Evolutionary conservation across 1,139 yeast species (phyloP).

Genomic region (Scheffersomyces quercinus): DNA sequence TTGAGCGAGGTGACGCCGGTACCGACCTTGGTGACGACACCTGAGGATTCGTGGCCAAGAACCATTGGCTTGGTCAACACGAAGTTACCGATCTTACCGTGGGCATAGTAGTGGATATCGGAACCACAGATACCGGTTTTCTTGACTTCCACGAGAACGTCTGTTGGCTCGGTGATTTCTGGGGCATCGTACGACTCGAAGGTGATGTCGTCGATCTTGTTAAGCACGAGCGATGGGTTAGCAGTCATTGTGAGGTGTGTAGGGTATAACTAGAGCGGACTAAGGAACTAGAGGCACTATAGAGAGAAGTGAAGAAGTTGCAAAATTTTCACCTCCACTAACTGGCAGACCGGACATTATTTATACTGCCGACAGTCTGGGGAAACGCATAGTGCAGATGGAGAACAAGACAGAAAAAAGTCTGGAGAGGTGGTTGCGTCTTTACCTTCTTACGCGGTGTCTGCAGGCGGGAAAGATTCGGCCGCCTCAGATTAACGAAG

Average conservation of each 20-base stretch:
- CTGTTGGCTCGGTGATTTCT: constrained; percentile 57
- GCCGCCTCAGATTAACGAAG: no score
- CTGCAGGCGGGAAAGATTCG: no score
- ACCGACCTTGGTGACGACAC: constrained; percentile 69
- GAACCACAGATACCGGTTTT: constrained; percentile 89
- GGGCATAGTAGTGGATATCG: constrained; percentile 80
- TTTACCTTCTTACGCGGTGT: no score
- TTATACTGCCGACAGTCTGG: no score
- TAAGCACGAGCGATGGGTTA: constrained; percentile 72
- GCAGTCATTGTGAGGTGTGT: constrained; percentile 2
- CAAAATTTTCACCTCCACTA: background rate
- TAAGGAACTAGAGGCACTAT: background rate
- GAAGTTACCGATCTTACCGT: constrained; percentile 77
- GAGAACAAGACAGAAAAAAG: no score
- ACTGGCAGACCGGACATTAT: no score
- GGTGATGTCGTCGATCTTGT: constrained; percentile 61
- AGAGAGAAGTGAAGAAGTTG: background rate
- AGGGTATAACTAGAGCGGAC: background rate
- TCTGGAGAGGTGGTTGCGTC: no score
- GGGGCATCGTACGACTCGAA: constrained; percentile 72
- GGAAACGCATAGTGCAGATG: no score
- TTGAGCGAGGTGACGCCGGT: constrained; percentile 56
- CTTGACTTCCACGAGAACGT: constrained; percentile 73
- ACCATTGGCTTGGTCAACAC: constrained; percentile 66
- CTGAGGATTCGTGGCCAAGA: constrained; percentile 77